Conservation (phyloP, 176 grass and related monocot species). For the Musa troglodytarum region DNA sequence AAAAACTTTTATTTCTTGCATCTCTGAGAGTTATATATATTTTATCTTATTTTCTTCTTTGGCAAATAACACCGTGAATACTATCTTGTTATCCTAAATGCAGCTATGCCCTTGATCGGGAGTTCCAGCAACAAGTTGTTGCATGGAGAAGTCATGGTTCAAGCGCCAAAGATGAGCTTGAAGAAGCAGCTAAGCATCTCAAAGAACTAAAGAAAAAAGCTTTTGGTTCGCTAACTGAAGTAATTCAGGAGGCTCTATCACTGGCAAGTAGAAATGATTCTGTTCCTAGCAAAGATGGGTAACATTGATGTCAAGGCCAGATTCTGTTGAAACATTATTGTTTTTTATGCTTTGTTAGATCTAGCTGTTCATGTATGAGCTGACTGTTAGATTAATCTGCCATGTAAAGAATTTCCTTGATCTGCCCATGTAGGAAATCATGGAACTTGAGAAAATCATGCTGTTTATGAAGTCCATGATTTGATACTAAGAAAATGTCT, state of each 20-base stretch:
- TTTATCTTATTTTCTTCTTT: not conserved
- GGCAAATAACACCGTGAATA: not conserved
- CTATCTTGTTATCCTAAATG: slow-evolving; percentile 20
- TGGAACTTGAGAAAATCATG: no score
- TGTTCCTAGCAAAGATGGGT: not conserved
- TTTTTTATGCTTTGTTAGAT: not conserved
- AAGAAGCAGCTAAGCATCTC: slow-evolving; percentile 55
- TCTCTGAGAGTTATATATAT: not conserved
- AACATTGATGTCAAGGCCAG: slow-evolving; percentile 7
- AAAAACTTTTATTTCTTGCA: not conserved
- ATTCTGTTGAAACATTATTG: not conserved
- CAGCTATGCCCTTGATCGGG: slow-evolving; percentile 69
- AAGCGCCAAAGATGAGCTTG: slow-evolving; percentile 52
- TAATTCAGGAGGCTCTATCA: slow-evolving; percentile 13
- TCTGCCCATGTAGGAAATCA: no score
- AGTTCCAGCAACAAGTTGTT: slow-evolving; percentile 66
- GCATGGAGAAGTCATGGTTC: slow-evolving; percentile 76
- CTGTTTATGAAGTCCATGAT: no score
- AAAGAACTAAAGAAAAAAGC: slow-evolving; percentile 60
- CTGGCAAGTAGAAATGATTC: not conserved
- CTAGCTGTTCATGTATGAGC: not conserved
- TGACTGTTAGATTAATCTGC: no score
- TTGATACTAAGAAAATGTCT: no score
- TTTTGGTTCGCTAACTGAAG: slow-evolving; percentile 23
- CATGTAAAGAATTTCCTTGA: no score